Evolutionary conservation across 306 rosid species (phyloP), one percentile per base, ranked within the genome.

Genomic region (Lathyrus aphaca): DNA sequence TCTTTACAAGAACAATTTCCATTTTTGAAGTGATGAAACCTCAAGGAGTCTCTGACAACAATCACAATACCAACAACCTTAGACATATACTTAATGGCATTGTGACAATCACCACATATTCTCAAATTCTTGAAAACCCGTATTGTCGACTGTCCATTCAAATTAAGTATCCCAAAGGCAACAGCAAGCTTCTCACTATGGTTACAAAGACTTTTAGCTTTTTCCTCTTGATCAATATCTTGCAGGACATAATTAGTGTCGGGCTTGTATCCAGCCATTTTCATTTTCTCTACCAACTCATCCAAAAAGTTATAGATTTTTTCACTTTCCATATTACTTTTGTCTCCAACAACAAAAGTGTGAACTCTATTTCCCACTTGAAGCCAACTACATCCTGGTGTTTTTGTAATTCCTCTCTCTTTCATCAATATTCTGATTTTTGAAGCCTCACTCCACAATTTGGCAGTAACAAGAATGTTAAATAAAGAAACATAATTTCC

Each of bases 321-420:
- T 25, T 23, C 71, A 14, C 80, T 66, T 16, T 76, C 74, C 54
- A 63, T 72, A 15, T 79, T 82, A 19, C 72, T 83, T 73, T 72
- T 77, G 56, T 83, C 95, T 43, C 86, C 82, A 54, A 80, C 84
- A 38, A 79, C 85, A 72, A 84, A 86, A 58, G 71, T 57, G 58
- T 76, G 77, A 72, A 80, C 83, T 29, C 55, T 85, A 72, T 80
- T 80, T 65, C 84, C 81, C 66, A 80, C 74, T 74, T 88, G 83
- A 70, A 86, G 74, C 87, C 86, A 82, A 69, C 91, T 86, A 77
- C 84, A 86, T 7, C 89, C 95, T 10, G 84, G 83, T 42, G 66
- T 35, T 84, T 86, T 88, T 38, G 76, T 18, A 66, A 83, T 72
- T 74, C 91, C 84, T 69, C 79, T 78, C 53, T 71, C 70, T 58